These are phyloP conservation scores for Grigorovia jiainica DNA, from an alignment of 805 yeast genomes.

Conservation along the genomic window DNA sequence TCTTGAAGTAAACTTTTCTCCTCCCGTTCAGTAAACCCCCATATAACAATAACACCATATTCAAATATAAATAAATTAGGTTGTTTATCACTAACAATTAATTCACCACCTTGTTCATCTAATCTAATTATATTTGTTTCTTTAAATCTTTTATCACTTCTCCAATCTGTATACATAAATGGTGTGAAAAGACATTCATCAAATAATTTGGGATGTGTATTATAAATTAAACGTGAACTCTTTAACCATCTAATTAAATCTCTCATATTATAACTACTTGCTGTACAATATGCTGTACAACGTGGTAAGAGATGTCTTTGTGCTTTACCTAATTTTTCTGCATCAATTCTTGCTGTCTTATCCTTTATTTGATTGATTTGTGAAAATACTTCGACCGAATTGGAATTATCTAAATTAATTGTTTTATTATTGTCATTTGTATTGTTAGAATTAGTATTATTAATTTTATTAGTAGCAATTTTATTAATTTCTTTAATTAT, in stretches of 20 bases:
- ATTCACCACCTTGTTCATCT: constrained; percentile 93
- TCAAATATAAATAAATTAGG: constrained; percentile 85
- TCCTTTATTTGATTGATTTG: constrained; percentile 80
- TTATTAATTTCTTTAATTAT: background rate
- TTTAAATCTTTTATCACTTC: constrained; percentile 40
- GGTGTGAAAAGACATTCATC: constrained; percentile 95
- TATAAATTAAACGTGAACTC: constrained; percentile 62
- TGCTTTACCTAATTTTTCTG: constrained; percentile 78
- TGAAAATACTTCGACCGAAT: constrained; percentile 46
- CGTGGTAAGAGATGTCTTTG: constrained; percentile 75
- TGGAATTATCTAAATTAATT: background rate
- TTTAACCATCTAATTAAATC: constrained; percentile 79
- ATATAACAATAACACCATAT: constrained; percentile 92
- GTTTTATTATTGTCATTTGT: background rate
- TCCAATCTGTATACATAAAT: constrained; percentile 71
- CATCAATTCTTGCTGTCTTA: constrained; percentile 83
- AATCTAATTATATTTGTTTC: constrained; percentile 49
- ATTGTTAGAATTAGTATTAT: background rate
- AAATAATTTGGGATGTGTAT: constrained; percentile 76
- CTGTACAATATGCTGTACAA: constrained; percentile 93
- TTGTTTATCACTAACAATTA: constrained; percentile 68
- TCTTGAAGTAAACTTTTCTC: constrained; percentile 75
- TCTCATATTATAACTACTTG: constrained; percentile 84
- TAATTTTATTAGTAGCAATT: background rate
- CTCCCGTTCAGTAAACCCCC: constrained; percentile 88